Conservation (phyloP, 345 rosid species). For the Populus pruinosa region DNA sequence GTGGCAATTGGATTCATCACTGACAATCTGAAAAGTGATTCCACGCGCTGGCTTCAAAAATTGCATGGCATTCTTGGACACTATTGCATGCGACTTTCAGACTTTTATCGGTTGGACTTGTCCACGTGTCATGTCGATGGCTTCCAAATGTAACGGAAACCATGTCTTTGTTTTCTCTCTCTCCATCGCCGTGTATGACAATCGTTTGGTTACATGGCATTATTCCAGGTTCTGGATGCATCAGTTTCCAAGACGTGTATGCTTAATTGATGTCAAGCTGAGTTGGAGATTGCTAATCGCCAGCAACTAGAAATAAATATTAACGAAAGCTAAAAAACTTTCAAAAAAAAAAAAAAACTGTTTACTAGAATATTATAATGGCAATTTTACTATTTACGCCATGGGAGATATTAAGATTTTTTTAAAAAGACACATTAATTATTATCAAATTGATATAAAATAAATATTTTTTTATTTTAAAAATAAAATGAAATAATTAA, state of each 20-base stretch:
- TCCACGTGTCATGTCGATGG: background rate
- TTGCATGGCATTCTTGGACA: conserved; percentile 26
- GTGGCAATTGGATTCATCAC: background rate
- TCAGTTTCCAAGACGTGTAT: background rate
- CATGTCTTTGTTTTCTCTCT: background rate
- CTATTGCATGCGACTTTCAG: conserved; percentile 4
- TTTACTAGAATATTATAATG: too few relatives aligned
- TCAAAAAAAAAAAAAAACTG: too few relatives aligned
- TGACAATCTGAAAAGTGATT: background rate
- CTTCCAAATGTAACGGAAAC: background rate
- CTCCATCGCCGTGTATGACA: background rate
- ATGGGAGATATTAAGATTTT: too few relatives aligned
- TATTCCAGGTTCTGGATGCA: background rate
- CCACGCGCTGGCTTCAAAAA: conserved; percentile 27
- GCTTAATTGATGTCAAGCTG: background rate
- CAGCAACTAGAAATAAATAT: background rate
- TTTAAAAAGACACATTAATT: too few relatives aligned
- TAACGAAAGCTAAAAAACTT: too few relatives aligned
- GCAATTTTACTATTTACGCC: too few relatives aligned
- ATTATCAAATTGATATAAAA: too few relatives aligned
- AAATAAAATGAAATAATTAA: too few relatives aligned
- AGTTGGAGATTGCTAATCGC: too few relatives aligned
- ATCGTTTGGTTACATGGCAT: too few relatives aligned
- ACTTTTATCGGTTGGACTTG: background rate
- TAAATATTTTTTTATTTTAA: too few relatives aligned